phyloP scores from a whole-genome alignment of 257 asterid genomes.

The Verbena officinalis region DNA sequence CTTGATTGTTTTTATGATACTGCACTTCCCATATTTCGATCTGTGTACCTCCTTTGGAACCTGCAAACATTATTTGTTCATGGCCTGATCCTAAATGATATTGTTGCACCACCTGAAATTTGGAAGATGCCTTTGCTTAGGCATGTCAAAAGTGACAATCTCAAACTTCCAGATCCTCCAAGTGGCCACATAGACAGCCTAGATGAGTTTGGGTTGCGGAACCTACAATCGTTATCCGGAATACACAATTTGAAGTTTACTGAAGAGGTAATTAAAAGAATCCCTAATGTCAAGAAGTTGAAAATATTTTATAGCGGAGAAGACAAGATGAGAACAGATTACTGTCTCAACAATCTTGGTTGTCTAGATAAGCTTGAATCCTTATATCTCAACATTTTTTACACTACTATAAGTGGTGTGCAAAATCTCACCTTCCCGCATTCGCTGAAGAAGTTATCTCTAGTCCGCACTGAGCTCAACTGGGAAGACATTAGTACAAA shows the following conservation, averaged over 20 bases:
- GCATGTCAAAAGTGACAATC: background rate
- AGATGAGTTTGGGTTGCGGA: conserved; percentile 16
- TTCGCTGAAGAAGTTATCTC: conserved; percentile 10
- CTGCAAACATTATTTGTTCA: background rate
- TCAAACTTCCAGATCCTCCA: conserved; percentile 15
- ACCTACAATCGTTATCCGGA: conserved; percentile 18
- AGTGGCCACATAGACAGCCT: background rate
- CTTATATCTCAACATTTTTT: background rate
- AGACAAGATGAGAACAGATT: background rate
- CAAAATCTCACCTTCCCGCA: conserved; percentile 4
- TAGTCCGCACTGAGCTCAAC: background rate
- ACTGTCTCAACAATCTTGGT: conserved; percentile 14
- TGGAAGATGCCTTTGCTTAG: conserved; percentile 31
- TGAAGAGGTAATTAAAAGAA: conserved; percentile 27
- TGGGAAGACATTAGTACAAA: conserved; percentile 23
- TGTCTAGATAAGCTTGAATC: conserved; percentile 18
- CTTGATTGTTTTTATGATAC: too few species aligned
- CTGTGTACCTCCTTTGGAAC: conserved; percentile 7
- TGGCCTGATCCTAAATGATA: background rate
- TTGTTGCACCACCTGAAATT: background rate
- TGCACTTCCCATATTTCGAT: too few species aligned
- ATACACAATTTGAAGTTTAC: background rate
- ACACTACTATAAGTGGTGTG: background rate
- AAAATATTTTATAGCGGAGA: background rate
- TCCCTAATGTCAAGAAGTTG: conserved; percentile 34